Base-by-base conservation (phyloP, 2,329 filamentous ascomycete genomes). In the Bipolaris gigantea region DNA sequence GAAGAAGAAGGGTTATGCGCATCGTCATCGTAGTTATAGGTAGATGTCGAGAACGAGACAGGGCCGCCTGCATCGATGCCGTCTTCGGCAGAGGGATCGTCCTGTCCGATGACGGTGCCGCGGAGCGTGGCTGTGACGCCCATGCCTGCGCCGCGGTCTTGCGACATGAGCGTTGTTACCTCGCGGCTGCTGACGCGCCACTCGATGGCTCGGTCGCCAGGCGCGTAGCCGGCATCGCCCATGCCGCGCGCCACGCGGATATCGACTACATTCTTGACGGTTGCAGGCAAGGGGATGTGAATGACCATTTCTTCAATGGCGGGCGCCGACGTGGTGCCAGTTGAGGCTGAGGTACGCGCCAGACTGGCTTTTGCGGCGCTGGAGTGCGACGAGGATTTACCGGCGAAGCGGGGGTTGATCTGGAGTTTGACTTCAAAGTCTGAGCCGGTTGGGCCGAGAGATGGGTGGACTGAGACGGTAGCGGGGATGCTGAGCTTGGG, bases 371-470 rank as follows among this genome's bases (percentile, higher is more conserved):
- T 59, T 16, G 67, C 56, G 3, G 69, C 77, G 73, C 35, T 73
- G 59, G 57, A 72, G 56, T 62, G 78, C 68, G 73, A 72, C 11
- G 65, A 68, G 32, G 73, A 67, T 57, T 71, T 69, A 19, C 69
- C 72, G 4, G 65, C 62, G 56, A 78, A 76, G 23, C 80, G 79
- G 1, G 81, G 79, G 57, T 90, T 87, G 25, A 87, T 81, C 55
- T 86, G 84, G 21, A 96, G 74, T 46, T 89, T 83, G 43, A 96
- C 90, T 73, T 97, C 92, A 65, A 99, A 97, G 50, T 97, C 94
- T 5, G 88, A 84, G 1, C 90, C 92, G 0, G 78, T 79, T 2
- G 83, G 74, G 0, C 94, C 94, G 3, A 97, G 80, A 0, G 87
- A 86, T 1, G 92, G 93, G 64, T 87, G 89, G 43, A 97, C 85